These are phyloP conservation scores for Scenedesmus sp. DNA, from an alignment of 163 green algal genomes.

Conservation along the genomic window DNA sequence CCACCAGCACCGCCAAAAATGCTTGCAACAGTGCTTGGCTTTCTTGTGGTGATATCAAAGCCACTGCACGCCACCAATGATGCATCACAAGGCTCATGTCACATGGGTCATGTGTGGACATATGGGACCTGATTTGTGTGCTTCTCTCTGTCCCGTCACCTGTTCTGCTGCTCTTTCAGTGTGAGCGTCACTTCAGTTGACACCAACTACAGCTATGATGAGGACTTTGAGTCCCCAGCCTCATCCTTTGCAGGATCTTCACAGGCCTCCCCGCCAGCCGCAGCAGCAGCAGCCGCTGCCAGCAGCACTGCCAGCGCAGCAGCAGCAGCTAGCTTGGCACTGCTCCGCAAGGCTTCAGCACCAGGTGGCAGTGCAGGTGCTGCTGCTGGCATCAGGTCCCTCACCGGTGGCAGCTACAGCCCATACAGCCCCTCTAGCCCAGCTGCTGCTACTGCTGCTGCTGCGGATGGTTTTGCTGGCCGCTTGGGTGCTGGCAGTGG, in stretches of 20 bases:
- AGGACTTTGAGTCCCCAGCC: conserved; percentile 32
- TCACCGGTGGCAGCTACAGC: background rate
- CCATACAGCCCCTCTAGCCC: background rate
- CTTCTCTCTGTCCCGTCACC: too few species aligned
- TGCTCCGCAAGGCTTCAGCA: background rate
- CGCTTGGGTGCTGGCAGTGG: background rate
- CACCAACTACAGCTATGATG: conserved; percentile 21
- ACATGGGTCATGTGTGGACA: too few species aligned
- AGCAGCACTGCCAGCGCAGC: background rate
- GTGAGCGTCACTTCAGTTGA: background rate
- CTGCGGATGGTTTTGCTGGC: background rate
- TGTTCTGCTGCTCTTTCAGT: background rate
- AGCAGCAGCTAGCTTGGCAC: conserved; percentile 11
- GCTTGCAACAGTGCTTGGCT: too few species aligned
- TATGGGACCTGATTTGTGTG: too few species aligned
- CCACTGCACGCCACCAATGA: too few species aligned
- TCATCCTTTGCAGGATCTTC: background rate
- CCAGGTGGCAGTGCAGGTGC: background rate
- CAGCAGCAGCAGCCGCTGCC: background rate
- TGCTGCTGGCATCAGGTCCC: background rate
- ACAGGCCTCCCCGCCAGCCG: background rate
- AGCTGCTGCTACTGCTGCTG: background rate
- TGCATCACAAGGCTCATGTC: too few species aligned
- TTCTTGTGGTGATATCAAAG: too few species aligned
- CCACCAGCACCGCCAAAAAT: too few species aligned